Conservation (phyloP, 208 protist genomes). For the Trypanosoma avium region DNA sequence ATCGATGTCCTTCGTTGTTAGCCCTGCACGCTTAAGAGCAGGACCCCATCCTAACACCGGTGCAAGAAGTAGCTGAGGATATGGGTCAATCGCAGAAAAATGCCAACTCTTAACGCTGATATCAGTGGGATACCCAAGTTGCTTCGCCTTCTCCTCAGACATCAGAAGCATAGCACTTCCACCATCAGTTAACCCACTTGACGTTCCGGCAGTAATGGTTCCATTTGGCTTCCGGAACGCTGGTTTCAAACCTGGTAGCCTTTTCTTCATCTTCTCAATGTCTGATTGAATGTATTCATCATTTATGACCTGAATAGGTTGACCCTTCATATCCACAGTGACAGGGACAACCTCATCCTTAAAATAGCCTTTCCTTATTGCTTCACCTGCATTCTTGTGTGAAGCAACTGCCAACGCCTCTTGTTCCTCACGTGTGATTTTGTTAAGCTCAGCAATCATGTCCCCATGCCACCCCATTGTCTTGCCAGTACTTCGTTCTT, state of each 20-base stretch:
- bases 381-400: constrained; percentile 66
- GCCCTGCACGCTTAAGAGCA: constrained; percentile 58
- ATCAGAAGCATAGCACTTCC: constrained; percentile 81
- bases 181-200: constrained; percentile 80
- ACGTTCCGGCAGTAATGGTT: constrained; percentile 82
- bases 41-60: constrained; percentile 81
- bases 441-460: constrained; percentile 79
- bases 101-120: constrained; percentile 60
- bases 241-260: constrained; percentile 69
- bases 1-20: constrained; percentile 80
- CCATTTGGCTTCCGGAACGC: constrained; percentile 74
- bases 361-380: constrained; percentile 70
- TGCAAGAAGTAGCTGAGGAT: constrained; percentile 84
- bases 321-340: constrained; percentile 38
- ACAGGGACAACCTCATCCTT: constrained; percentile 72
- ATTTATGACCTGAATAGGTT: constrained; percentile 32
- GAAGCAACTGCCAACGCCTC: constrained; percentile 65
- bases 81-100: constrained; percentile 85
- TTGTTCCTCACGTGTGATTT: constrained; percentile 64
- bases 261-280: constrained; percentile 53
- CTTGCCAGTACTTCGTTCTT: constrained; percentile 83
- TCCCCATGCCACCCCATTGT: constrained; percentile 91
- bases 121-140: constrained; percentile 76
- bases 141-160: constrained; percentile 80
- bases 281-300: constrained; percentile 79